Base-by-base conservation (phyloP, 2,329 filamentous ascomycete genomes). In the Reticulascus tulasneorum region DNA sequence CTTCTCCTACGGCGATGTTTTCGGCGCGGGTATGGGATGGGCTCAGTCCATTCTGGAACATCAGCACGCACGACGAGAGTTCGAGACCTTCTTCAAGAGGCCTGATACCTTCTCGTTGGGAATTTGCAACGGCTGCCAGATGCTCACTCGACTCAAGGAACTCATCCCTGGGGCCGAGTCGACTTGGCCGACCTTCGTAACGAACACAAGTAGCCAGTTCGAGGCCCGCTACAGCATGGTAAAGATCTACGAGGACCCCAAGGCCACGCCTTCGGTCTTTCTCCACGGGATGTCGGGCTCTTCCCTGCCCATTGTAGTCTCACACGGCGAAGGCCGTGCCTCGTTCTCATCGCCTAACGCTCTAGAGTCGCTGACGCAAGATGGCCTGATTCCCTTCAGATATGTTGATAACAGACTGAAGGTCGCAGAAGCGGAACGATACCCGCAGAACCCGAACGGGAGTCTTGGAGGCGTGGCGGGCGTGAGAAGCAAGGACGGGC, bases 101-200 rank as follows among this genome's bases (percentile, higher is more conserved):
- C 77, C 82, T 5, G 88, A 96, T 56, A 97, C 93, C 0, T 97
- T 98, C 62, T 74, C 88, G 0, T 75, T 98, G 1, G 93, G 93
- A 50, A 88, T 97, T 22, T 97, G 93, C 75, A 98, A 98, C 59
- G 93, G 93, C 33, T 97, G 93, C 58, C 93, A 98, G 63, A 94
- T 97, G 79, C 70, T 97, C 25, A 85, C 84, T 6, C 80, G 88
- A 33, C 59, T 64, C 63, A 87, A 87, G 55, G 79, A 84, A 41
- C 69, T 95, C 35, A 94, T 96, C 45, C 90, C 89, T 1, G 90
- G 89, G n/a, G 79, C 89, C 1, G 68, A 77, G 47, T n/a, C n/a
- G n/a, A 66, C 76, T 51, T 96, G 90, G 89, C 90, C 89, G 4
- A 84, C 77, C 17, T 96, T 96, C 61, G 84, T 91, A 40, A 74